Percentiles rank a stretch among this genome's conserved stretches.
These are phyloP conservation scores for Lithocarpus polystachyus DNA, from an alignment of 306 rosid species.

Conservation along the genomic window DNA sequence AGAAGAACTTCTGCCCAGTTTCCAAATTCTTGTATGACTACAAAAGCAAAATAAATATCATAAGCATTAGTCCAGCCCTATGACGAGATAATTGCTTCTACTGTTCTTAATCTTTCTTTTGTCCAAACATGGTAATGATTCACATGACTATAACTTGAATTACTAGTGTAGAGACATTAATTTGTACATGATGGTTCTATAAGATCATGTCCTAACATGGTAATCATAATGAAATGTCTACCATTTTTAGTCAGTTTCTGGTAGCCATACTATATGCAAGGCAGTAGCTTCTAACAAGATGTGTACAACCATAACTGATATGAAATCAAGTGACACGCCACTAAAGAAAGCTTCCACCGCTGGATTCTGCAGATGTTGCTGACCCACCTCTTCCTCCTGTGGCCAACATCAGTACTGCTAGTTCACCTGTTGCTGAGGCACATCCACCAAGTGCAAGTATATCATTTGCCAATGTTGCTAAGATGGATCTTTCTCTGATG, in stretches of 20 bases:
- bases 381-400: conserved; percentile 91
- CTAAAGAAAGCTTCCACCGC: conserved; percentile 15
- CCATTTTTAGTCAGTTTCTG: too few relatives aligned
- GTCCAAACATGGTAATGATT: too few relatives aligned
- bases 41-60: conserved; percentile 13
- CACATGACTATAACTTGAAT: too few relatives aligned
- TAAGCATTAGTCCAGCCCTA: neutral
- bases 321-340: too few relatives aligned
- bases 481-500: conserved; percentile 24
- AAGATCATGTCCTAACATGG: too few relatives aligned
- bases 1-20: conserved; percentile 37
- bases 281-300: too few relatives aligned
- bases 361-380: conserved; percentile 30
- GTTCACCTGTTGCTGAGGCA: neutral
- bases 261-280: too few relatives aligned
- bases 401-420: neutral
- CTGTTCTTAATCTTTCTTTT: neutral
- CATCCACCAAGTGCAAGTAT: conserved; percentile 29
- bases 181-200: too few relatives aligned
- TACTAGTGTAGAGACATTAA: too few relatives aligned
- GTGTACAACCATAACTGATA: too few relatives aligned
- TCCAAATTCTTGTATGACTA: conserved; percentile 36
- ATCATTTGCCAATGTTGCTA: conserved; percentile 23
- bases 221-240: too few relatives aligned
- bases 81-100: neutral